Evolutionary conservation across 2,329 filamentous ascomycete genomes (phyloP), one percentile per base, ranked within the genome.

Genomic region (Colletotrichum sp.): DNA sequence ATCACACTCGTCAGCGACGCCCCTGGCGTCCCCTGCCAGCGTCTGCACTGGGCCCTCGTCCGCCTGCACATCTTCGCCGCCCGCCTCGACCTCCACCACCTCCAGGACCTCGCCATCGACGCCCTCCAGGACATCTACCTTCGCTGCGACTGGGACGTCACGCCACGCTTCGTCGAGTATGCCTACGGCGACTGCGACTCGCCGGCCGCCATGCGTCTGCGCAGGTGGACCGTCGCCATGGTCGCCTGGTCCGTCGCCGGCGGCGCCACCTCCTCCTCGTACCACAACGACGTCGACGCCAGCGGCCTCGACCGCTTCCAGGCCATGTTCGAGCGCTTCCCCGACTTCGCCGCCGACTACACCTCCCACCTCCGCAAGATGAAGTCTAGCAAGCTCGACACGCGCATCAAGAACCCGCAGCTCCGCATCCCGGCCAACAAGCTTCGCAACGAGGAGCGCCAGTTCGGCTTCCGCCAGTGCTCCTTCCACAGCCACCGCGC

Each of bases 141-240:
- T 51, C 85, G 86, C 16, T 86, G 87, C 78, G 87, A 91, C 83
- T 91, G 89, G 89, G 88, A 90, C 76, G 87, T 91, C 70, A 86
- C 86, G 5, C 85, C 88, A 2, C 81, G 82, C 31, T 86, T 91
- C 62, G 81, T 91, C 70, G 80, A 81, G 68, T 89, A 87, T 74
- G 83, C 91, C 13, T 91, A 91, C 80, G 85, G 82, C n/a, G 84
- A 88, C 75, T 89, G 88, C 79, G 86, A 89, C 64, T 80, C 86
- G 15, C 79, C 85, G 33, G 83, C 86, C 43, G 85, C 88, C 66
- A 85, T 88, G 54, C 86, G 89, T 12, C 83, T 91, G 51, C 87
- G 90, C 62, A 87, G 89, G 76, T 91, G 90, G 90, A 86, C 88
- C 68, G 88, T 91, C 8, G 89, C 90, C 72, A 91, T 91, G 88